Evolutionary conservation across 352 stramenopile genomes (phyloP).

Genomic region (Pythium volutum): DNA sequence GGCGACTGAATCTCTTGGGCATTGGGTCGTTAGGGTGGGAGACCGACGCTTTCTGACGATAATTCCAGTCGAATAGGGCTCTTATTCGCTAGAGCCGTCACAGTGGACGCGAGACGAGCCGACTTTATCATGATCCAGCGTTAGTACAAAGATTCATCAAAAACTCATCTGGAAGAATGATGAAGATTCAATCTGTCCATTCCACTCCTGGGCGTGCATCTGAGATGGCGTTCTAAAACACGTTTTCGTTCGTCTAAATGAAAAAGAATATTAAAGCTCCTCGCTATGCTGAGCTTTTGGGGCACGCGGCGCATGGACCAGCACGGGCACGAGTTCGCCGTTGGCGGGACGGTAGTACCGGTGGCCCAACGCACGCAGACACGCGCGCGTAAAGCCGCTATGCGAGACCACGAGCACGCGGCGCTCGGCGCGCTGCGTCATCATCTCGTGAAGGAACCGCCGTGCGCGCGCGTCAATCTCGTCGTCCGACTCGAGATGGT

Average conservation of each 20-base stretch:
- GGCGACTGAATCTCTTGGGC: background rate
- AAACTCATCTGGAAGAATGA: background rate
- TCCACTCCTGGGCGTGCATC: no score
- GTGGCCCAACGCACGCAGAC: slow-evolving; percentile 53
- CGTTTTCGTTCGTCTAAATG: background rate
- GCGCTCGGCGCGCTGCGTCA: slow-evolving; percentile 29
- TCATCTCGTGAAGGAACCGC: slow-evolving; percentile 49
- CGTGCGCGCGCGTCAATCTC: slow-evolving; percentile 55
- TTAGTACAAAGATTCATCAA: background rate
- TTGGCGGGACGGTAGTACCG: slow-evolving; percentile 67
- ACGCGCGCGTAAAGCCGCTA: slow-evolving; percentile 63
- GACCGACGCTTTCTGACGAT: background rate
- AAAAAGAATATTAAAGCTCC: background rate
- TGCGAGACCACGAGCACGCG: slow-evolving; percentile 59
- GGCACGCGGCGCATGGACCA: slow-evolving; percentile 28
- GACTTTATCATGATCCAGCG: background rate
- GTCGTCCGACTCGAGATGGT: slow-evolving; percentile 56
- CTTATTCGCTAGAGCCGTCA: background rate
- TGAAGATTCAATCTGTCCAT: no score
- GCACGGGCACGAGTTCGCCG: slow-evolving; percentile 60
- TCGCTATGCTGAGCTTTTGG: background rate
- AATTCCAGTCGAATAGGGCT: background rate
- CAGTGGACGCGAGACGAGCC: background rate
- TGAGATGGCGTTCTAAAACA: background rate
- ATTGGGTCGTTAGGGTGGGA: background rate